Percentiles rank a stretch among this genome's conserved stretches.
phyloP scores from a whole-genome alignment of 2,329 filamentous ascomycete genomes.

The Trichoderma harzianum region DNA sequence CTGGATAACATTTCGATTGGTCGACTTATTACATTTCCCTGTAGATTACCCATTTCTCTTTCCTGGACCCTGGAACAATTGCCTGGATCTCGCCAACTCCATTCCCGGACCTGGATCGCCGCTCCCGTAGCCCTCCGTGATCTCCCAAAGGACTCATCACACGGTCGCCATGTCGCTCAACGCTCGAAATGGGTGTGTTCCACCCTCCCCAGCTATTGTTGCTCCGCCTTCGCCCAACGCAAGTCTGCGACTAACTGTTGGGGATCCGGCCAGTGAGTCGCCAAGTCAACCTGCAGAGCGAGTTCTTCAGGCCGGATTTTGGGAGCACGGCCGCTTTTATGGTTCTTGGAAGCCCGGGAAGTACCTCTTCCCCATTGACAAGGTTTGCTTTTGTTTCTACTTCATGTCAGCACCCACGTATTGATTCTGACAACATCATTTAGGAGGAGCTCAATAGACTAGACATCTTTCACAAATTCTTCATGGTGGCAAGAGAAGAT shows the following conservation, averaged over 20 bases:
- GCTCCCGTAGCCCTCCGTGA: neutral
- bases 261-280: slow-evolving; percentile 22
- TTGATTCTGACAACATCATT: slow-evolving; percentile 20
- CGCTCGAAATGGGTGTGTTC: slow-evolving; percentile 30
- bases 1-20: neutral
- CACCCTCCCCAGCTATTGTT: slow-evolving; percentile 18
- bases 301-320: slow-evolving; percentile 30
- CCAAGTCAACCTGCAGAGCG: slow-evolving; percentile 17
- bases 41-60: neutral
- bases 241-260: slow-evolving; percentile 20
- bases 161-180: slow-evolving; percentile 31
- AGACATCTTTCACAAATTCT: slow-evolving; percentile 79
- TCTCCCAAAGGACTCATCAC: slow-evolving; percentile 17
- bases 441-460: slow-evolving; percentile 72
- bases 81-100: neutral
- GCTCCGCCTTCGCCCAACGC: slow-evolving; percentile 15
- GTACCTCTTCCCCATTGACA: slow-evolving; percentile 74
- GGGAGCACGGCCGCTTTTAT: slow-evolving; percentile 68
- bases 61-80: neutral
- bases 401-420: neutral
- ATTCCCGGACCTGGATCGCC: neutral
- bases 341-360: slow-evolving; percentile 64
- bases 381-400: slow-evolving; percentile 4
- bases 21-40: neutral
- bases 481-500: slow-evolving; percentile 59